Evolutionary conservation across 1,139 yeast species (phyloP).

Genomic region (Candida sp.): DNA sequence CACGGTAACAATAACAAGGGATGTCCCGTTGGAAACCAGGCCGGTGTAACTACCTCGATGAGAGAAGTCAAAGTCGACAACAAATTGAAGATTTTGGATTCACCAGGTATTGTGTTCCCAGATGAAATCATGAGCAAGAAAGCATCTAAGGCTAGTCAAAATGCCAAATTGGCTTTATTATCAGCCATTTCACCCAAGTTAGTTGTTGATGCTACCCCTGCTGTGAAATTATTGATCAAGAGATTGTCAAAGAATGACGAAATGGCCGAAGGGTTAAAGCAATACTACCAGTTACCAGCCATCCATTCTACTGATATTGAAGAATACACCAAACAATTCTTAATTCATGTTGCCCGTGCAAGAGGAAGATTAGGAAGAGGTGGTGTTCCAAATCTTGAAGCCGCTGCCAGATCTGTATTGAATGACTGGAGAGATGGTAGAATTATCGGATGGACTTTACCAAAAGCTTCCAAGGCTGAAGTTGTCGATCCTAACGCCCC

Average conservation of each 20-base stretch:
- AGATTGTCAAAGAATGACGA: conserved; percentile 67
- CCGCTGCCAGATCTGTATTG: conserved; percentile 81
- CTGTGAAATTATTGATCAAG: conserved; percentile 73
- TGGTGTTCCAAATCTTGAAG: conserved; percentile 84
- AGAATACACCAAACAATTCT: conserved; percentile 74
- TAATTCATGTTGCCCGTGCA: conserved; percentile 89
- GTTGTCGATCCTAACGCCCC: conserved; percentile 30
- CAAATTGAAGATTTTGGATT: conserved; percentile 84
- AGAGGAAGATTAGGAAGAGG: conserved; percentile 93
- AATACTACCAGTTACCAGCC: conserved; percentile 79
- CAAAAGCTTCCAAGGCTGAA: conserved; percentile 56
- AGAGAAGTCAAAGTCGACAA: conserved; percentile 92
- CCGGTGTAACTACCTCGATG: conserved; percentile 92
- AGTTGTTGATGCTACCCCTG: conserved; percentile 80
- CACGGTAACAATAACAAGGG: conserved; percentile 68
- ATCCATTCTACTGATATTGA: conserved; percentile 62
- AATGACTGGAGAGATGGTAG: conserved; percentile 99
- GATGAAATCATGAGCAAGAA: conserved; percentile 49
- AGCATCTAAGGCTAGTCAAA: conserved; percentile 59
- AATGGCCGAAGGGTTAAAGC: conserved; percentile 73
- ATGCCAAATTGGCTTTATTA: conserved; percentile 82
- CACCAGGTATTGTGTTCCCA: conserved; percentile 98
- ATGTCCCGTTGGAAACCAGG: conserved; percentile 97
- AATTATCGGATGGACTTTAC: conserved; percentile 86
- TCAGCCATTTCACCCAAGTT: conserved; percentile 91